These are phyloP conservation scores for Pichia sporocuriosa DNA, from an alignment of 805 yeast species.

Conservation along the genomic window DNA sequence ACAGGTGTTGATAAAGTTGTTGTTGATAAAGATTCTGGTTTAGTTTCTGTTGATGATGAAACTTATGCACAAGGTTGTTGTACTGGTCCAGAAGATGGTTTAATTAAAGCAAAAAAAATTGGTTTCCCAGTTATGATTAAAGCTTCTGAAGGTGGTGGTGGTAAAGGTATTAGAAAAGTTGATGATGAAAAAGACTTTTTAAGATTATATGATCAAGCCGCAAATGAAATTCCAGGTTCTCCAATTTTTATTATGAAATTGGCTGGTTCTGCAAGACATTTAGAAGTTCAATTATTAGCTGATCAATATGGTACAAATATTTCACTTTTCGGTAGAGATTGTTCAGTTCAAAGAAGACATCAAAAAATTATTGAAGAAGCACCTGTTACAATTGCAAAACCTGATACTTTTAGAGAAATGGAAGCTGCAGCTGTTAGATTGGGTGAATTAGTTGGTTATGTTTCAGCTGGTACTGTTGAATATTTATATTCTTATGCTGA, in stretches of 20 bases:
- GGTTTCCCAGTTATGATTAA: slow-evolving; percentile 99
- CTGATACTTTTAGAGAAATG: slow-evolving; percentile 82
- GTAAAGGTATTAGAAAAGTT: slow-evolving; percentile 98
- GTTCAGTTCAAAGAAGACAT: slow-evolving; percentile 99
- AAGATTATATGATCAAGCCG: slow-evolving; percentile 82
- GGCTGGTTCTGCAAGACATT: slow-evolving; percentile 96
- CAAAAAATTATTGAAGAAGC: slow-evolving; percentile 99
- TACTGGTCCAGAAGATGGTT: slow-evolving; percentile 79
- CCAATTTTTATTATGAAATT: slow-evolving; percentile 97
- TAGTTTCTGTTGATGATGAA: slow-evolving; percentile 84
- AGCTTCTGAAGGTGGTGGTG: slow-evolving; percentile 99
- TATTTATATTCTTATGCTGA: slow-evolving; percentile 91
- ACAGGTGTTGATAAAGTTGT: slow-evolving; percentile 85
- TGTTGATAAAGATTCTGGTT: slow-evolving; percentile 58
- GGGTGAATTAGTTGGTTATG: slow-evolving; percentile 95
- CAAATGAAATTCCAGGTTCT: slow-evolving; percentile 97
- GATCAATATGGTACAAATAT: slow-evolving; percentile 98
- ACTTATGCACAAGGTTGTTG: slow-evolving; percentile 88
- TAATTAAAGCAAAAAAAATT: slow-evolving; percentile 72
- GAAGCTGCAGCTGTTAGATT: slow-evolving; percentile 96
- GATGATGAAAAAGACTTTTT: slow-evolving; percentile 74
- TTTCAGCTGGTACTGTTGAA: slow-evolving; percentile 98
- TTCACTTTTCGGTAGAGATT: slow-evolving; percentile 96
- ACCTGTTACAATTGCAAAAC: slow-evolving; percentile 91
- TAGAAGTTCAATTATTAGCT: slow-evolving; percentile 95